Conservation (phyloP, 2,329 filamentous ascomycete species). For the Xylariales sp. region DNA sequence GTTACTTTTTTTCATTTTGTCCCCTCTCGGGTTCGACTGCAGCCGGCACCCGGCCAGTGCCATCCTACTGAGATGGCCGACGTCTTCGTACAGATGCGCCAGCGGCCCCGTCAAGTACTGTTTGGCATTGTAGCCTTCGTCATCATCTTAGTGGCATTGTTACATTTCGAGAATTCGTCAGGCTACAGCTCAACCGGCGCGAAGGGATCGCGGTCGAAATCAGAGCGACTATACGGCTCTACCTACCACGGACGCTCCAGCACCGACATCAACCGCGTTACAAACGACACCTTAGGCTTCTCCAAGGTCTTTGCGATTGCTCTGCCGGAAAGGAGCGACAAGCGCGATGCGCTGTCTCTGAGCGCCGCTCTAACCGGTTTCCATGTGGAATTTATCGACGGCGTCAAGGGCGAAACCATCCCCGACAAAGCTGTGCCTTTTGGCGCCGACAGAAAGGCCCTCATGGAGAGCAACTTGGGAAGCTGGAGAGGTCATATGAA, state of each 20-base stretch:
- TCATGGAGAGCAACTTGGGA: constrained; percentile 30
- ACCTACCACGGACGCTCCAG: neutral
- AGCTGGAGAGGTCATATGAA: constrained; percentile 37
- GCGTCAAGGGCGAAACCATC: constrained; percentile 33
- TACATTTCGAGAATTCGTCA: too few relatives aligned
- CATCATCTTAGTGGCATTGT: too few relatives aligned
- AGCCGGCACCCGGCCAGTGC: too few relatives aligned
- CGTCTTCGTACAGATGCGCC: too few relatives aligned
- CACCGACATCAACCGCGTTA: constrained; percentile 15
- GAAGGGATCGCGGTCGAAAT: too few relatives aligned
- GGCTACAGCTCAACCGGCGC: too few relatives aligned
- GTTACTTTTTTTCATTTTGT: too few relatives aligned
- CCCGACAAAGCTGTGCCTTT: constrained; percentile 36
- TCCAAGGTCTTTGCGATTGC: constrained; percentile 35
- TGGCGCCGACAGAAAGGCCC: constrained; percentile 19
- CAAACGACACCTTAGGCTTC: constrained; percentile 23
- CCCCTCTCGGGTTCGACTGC: too few relatives aligned
- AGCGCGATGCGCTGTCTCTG: constrained; percentile 42
- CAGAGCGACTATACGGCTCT: neutral
- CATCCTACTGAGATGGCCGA: too few relatives aligned
- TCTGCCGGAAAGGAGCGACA: constrained; percentile 41
- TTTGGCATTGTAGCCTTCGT: too few relatives aligned
- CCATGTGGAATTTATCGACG: constrained; percentile 38
- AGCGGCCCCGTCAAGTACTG: too few relatives aligned
- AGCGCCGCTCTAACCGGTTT: constrained; percentile 35